These are phyloP conservation scores for Rhizopus arrhizus DNA, from an alignment of 371 early-diverging fungal genomes.

Conservation along the genomic window DNA sequence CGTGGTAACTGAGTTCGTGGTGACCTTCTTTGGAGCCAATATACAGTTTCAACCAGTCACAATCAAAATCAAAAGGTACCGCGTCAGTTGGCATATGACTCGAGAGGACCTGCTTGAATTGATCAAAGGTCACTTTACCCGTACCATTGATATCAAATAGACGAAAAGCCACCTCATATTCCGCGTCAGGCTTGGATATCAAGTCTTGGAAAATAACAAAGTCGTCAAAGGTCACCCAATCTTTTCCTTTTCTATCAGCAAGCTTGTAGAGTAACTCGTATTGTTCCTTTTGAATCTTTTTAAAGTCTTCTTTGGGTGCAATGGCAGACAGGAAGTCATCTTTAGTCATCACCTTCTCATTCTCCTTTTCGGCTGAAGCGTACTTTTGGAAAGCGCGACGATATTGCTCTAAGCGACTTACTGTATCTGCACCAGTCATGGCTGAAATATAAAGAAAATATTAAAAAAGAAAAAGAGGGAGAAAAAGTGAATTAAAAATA, in stretches of 20 bases:
- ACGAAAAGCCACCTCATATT: conserved; percentile 79
- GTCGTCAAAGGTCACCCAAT: conserved; percentile 69
- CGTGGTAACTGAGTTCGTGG: conserved; percentile 69
- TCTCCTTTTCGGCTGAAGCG: conserved; percentile 64
- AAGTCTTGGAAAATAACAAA: conserved; percentile 77
- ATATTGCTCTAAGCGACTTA: conserved; percentile 47
- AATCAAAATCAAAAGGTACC: conserved; percentile 72
- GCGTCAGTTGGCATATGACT: conserved; percentile 61
- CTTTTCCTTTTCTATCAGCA: conserved; percentile 71
- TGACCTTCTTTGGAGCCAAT: conserved; percentile 63
- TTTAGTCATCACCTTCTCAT: conserved; percentile 64
- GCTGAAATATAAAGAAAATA: not conserved
- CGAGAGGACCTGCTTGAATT: conserved; percentile 68
- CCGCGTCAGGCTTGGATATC: conserved; percentile 78
- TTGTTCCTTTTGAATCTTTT: conserved; percentile 62
- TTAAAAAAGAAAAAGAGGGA: conserved; percentile 3
- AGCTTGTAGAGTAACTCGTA: conserved; percentile 70
- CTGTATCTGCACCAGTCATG: conserved; percentile 18
- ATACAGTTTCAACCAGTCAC: conserved; percentile 74
- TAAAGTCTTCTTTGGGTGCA: conserved; percentile 67
- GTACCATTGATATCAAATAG: conserved; percentile 66
- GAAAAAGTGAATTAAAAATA: not conserved
- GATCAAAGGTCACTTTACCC: conserved; percentile 67
- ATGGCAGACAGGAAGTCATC: conserved; percentile 74
- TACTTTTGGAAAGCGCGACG: conserved; percentile 64